Evolutionary conservation across 2,329 filamentous ascomycete genomes (phyloP), one percentile per base, ranked within the genome.

Genomic region (Verticillium alfalfae): DNA sequence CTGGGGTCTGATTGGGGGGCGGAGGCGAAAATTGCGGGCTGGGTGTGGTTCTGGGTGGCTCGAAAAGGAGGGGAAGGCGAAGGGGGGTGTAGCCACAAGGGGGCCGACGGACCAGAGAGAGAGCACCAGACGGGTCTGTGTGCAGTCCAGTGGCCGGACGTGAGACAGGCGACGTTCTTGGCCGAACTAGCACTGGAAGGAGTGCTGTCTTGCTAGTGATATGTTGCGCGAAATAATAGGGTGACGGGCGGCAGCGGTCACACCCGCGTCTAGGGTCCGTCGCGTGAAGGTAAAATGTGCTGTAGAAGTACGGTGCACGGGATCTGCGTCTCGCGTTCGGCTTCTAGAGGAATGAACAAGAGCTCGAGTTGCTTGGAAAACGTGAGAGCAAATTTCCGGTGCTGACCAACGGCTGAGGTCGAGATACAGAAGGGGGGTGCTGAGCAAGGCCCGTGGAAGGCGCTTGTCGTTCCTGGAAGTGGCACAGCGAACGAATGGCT

Each of bases 251-350:
- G 57, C 39, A 34, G 39, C 57, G 57, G 57, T 58, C 57, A 41
- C 34, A 58, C 57, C 57, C 57, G 45, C 45, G 45, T 52, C n/a
- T 18, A 52, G 45, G 45, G 45, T 52, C 45, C 45, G 45, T 52
- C 45, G 45, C 45, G 45, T 52, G 18, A 41, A 22, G 18, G 45
- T 52, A 18, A 26, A 52, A 6, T 26, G 45, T 52, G 45, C 45
- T 22, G 45, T 18, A 10, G 45, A 52, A 52, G 45, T 52, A 22
- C 45, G 8, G n/a, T 49, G 45, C 45, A 52, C 45, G 45, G 45
- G 45, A 52, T 52, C 45, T 26, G 45, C 45, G 58, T n/a, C 52
- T 49, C 63, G 63, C 63, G 63, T 57, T 63, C 59, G 45, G 59
- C 59, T 64, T 64, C 63, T 59, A 63, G 59, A 34, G 45, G 45